Evolutionary conservation across 73 alveolate genomes (phyloP), one percentile per base, ranked within the genome.

Genomic region (Paramecium sonneborni): DNA sequence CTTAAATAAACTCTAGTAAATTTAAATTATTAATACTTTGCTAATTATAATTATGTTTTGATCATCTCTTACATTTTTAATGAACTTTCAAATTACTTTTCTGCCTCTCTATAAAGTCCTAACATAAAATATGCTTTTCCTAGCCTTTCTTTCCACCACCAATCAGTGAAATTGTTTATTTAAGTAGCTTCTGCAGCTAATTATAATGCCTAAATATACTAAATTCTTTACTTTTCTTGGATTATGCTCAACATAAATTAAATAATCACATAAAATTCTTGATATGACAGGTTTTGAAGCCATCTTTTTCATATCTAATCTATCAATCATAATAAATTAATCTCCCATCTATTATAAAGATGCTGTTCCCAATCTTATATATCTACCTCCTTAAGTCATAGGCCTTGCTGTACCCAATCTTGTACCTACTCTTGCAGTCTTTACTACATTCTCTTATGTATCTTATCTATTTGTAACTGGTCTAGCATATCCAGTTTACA

Each of bases 141-240:
- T 48, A 99, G 94, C 76, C 99, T 95, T 85, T 98, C 99, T 88
- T 98, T 99, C 99, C 99, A 99, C 99, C 99, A 99, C 99, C 99
- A 99, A 93, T 99, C 99, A 76, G 98, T 92, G 74, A 86, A 98
- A 41, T 96, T 95, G 41, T 94, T 56, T 5, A 92, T 85, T 23
- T 92, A 89, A 10, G 99, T 97, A 12, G 99, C 99, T 93, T 98
- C 99, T 76, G 99, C 95, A 8, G 99, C 97, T 7, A 98, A 94
- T 89, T 98, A 99, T 43, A 98, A 93, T 32, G 99, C 99, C 86
- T 97, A 93, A 72, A 28, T 72, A 3, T n/a, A 21, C 1, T 30
- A 23, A 26, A 62, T 62, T 11, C 6, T 30, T 12, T 62, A 62
- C 84, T 32, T 62, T 62, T 93, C 98, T 97, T 82, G 97, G 99